Evolutionary conservation across 192 early-diverging fungal genomes (phyloP), one percentile per base, ranked within the genome.

Genomic region (Chytriomyces confervae): DNA sequence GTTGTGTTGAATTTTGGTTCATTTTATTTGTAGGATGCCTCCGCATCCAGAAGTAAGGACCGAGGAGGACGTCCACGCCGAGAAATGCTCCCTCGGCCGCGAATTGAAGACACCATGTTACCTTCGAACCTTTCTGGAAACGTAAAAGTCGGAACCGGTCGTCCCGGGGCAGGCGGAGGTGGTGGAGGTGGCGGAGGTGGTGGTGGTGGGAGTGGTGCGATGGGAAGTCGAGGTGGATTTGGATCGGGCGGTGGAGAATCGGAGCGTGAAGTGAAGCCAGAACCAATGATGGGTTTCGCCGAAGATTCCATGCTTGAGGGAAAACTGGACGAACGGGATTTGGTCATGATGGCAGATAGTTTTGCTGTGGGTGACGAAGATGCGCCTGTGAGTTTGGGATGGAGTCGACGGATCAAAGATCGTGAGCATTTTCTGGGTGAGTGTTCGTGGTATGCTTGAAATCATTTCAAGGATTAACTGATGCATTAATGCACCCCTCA

Each of bases 371-470:
- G 43, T 10, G 70, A 72, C 18, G 70, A 72, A n/a, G 70, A 72
- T 61, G 70, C 70, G 9, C 70, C 70, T 5, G 36, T 72, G 20
- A 60, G 50, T 72, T 44, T 72, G n/a, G 70, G 70, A 27, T 72
- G 70, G 70, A 60, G 50, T 27, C 70, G 70, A 11, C 18, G 57
- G 18, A 51, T 72, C 70, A 51, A 44, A 20, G 70, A 72, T 60
- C 70, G 70, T 20, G 70, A 72, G 70, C 70, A 72, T 60, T 72
- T 72, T 43, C 23, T 72, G 70, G 70, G 67, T 69, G 29, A 24
- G 44, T 69, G 13, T 48, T 48, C n/a, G 5, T 29, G n/a, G 16
- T 29, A 65, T 20, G 24, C 4, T 36, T 36, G 0, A 36, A 36
- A 36, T 36, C 36, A 36, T 36, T 36, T 36, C 53, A 57, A 57